These are phyloP conservation scores for Brettanomyces anomalus DNA, from an alignment of 805 yeast species.

Conservation along the genomic window DNA sequence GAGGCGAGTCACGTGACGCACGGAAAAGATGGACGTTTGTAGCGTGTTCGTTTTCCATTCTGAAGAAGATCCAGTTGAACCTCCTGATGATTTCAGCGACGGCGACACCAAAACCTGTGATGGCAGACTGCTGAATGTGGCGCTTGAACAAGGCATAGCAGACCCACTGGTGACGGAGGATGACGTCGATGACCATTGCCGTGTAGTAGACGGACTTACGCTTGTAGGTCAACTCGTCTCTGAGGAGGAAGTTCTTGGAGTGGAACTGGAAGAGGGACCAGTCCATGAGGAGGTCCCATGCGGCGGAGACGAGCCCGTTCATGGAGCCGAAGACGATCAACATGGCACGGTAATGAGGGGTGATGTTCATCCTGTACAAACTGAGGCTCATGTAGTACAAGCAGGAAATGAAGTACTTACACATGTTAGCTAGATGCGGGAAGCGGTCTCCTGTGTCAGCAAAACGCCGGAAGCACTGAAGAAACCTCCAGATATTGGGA, in stretches of 20 bases:
- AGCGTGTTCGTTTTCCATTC: conserved; percentile 95
- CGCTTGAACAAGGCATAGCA: conserved; percentile 72
- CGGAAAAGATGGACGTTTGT: conserved; percentile 79
- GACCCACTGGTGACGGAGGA: conserved; percentile 85
- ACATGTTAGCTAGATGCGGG: conserved; percentile 88
- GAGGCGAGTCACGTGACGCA: conserved; percentile 79
- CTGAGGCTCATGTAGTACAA: conserved; percentile 66
- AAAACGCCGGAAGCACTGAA: conserved; percentile 88
- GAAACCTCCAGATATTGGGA: conserved; percentile 84
- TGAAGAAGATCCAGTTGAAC: conserved; percentile 81
- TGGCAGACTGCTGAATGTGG: conserved; percentile 81
- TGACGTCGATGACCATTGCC: conserved; percentile 66
- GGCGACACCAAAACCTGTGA: conserved; percentile 76
- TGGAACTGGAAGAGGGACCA: conserved; percentile 79
- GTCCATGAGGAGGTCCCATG: conserved; percentile 95
- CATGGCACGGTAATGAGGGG: conserved; percentile 35
- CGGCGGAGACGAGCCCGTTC: conserved; percentile 58
- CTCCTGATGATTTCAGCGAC: conserved; percentile 76
- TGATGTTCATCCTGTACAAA: conserved; percentile 58
- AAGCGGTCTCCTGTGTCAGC: conserved; percentile 92
- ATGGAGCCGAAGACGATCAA: conserved; percentile 68
- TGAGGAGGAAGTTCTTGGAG: conserved; percentile 46
- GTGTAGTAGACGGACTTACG: conserved; percentile 55
- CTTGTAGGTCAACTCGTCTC: conserved; percentile 64
- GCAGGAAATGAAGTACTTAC: conserved; percentile 62